Evolutionary conservation across 495 filamentous ascomycete species (phyloP), one percentile per base, ranked within the genome.

Genomic region (Xylaria grammica): DNA sequence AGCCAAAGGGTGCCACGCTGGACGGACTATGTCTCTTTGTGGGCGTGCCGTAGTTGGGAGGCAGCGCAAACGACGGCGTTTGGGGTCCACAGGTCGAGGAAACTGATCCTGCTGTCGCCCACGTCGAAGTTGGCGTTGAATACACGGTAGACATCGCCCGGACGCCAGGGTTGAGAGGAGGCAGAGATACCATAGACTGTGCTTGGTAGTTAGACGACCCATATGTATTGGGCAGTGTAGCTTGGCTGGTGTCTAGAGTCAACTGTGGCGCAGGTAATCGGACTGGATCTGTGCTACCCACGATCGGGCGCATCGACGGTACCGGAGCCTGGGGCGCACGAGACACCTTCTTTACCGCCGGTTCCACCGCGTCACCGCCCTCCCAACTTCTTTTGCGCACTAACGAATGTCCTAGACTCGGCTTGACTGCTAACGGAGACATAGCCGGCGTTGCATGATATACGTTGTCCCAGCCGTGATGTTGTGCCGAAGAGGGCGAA

Each of bases 361-460:
- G 89, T 60, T 94, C 89, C 10, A 81, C 75, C 29, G 74, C 76
- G 11, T 84, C 80, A 8, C 54, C 46, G 13, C 87, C 85, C 38
- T 96, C 93, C 38, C 85, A 82, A 62, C 85, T 90, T 60, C 93
- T 83, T 78, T 97, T 97, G 62, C 88, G 81, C 38, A 78, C 65
- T 56, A 72, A 65, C 50, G 71, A 49, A 22, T 80, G 76, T 32
- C 79, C 79, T 26, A 79, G 70, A 32, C 80, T 80, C 5, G 84
- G 82, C 62, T 85, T 78, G 34, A 74, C 53, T 17, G 79, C 75
- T n/a, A 86, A 76, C 2, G 88, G 85, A 11, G 89, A 89, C 4
- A 82, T 69, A 2, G 75, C 68, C 26, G 75, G 74, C 20, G 74
- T 74, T 17, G 69, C 63, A 36, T 80, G 70, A 63, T 82, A 80